Percentiles rank a stretch among this genome's conserved stretches.
Evolutionary conservation across 257 asterid genomes (phyloP).

Genomic region (Fraxinus americana): DNA sequence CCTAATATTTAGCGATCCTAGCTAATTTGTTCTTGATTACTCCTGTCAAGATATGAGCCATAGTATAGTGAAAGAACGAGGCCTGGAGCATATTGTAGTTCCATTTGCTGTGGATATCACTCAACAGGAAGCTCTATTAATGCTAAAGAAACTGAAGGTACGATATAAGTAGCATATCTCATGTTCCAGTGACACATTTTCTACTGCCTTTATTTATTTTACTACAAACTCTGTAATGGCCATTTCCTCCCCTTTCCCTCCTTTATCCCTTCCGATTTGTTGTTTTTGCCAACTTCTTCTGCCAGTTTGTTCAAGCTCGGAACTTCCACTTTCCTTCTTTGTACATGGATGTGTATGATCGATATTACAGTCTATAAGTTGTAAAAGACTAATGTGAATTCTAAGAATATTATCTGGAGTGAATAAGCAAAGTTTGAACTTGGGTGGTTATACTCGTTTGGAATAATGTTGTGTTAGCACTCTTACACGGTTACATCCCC

Average conservation of each 20-base stretch:
- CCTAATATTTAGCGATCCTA: constrained; percentile 13
- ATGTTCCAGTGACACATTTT: background rate
- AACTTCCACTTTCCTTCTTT: too few species aligned
- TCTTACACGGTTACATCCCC: background rate
- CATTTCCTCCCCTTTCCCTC: background rate
- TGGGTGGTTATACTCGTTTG: background rate
- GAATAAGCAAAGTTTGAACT: background rate
- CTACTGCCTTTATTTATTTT: background rate
- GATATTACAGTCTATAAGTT: background rate
- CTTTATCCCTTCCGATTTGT: too few species aligned
- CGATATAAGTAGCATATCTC: constrained; percentile 6
- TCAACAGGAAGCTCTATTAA: constrained; percentile 75
- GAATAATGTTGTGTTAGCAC: background rate
- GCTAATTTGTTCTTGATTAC: constrained; percentile 21
- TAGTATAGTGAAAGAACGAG: constrained; percentile 30
- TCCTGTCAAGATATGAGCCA: constrained; percentile 36
- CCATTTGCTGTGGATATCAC: constrained; percentile 70
- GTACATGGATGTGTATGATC: background rate
- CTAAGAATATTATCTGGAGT: background rate
- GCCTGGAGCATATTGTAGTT: constrained; percentile 49
- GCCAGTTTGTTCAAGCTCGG: too few species aligned
- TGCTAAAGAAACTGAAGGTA: constrained; percentile 86
- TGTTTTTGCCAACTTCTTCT: too few species aligned
- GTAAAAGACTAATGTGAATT: background rate
- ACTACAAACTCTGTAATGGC: background rate